Evolutionary conservation across 1,139 yeast genomes (phyloP).

Genomic region (Yamadazyma buinensis): DNA sequence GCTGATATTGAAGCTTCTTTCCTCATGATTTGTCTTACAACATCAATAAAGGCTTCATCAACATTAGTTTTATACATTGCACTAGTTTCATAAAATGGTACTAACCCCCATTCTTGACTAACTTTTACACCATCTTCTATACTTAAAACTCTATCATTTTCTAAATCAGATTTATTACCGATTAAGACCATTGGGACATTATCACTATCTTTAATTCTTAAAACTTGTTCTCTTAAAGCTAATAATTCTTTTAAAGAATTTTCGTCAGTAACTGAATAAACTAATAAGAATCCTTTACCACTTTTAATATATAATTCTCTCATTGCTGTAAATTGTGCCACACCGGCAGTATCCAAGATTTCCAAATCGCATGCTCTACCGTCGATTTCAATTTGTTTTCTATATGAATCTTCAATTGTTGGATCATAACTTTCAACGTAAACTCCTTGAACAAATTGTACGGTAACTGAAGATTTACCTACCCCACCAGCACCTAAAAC

Average conservation of each 20-base stretch:
- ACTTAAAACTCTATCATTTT: constrained; percentile 68
- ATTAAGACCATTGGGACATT: constrained; percentile 83
- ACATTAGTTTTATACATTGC: constrained; percentile 90
- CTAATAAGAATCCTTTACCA: constrained; percentile 82
- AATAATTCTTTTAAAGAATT: constrained; percentile 78
- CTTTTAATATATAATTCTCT: constrained; percentile 77
- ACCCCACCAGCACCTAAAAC: constrained; percentile 54
- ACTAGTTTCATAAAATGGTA: constrained; percentile 90
- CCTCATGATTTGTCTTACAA: constrained; percentile 84
- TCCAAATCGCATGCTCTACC: constrained; percentile 87
- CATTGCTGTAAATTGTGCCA: constrained; percentile 53
- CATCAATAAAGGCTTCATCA: constrained; percentile 84
- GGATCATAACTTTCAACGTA: constrained; percentile 51
- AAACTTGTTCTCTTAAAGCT: constrained; percentile 82
- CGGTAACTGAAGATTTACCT: constrained; percentile 50
- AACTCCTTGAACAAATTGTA: constrained; percentile 49
- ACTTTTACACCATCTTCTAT: constrained; percentile 79
- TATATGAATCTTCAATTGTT: constrained; percentile 67
- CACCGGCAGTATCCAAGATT: constrained; percentile 51
- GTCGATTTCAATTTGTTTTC: constrained; percentile 89
- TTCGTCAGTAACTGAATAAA: constrained; percentile 86
- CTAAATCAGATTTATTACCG: constrained; percentile 85
- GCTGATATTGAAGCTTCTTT: constrained; percentile 56
- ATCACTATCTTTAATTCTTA: constrained; percentile 77
- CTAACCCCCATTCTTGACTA: constrained; percentile 83